These are phyloP conservation scores for Malassezia arunalokei DNA, from an alignment of 1,284 basidiomycete genomes.

Conservation along the genomic window DNA sequence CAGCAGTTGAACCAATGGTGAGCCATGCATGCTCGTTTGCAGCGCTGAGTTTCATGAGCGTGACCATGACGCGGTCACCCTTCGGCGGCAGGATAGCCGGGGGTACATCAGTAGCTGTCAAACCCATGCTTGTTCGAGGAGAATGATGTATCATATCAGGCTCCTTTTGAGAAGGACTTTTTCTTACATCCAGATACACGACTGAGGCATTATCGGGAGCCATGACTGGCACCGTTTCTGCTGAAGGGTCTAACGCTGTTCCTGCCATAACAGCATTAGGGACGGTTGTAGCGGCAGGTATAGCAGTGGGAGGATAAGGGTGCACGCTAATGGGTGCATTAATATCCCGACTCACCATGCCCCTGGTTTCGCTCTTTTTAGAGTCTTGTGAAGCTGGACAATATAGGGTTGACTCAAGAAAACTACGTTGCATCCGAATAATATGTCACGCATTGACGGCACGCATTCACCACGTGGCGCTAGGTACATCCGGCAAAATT, in stretches of 20 bases:
- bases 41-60: conserved; percentile 30
- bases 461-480: background rate
- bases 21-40: conserved; percentile 42
- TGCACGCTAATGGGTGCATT: too few species aligned
- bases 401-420: too few species aligned
- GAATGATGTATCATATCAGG: background rate
- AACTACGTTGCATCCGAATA: too few species aligned
- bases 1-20: conserved; percentile 35
- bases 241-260: background rate
- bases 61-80: background rate
- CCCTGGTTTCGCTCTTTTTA: too few species aligned
- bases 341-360: too few species aligned
- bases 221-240: background rate
- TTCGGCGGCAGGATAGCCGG: background rate
- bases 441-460: background rate
- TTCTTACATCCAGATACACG: conserved; percentile 3
- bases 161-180: background rate
- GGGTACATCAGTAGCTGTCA: background rate
- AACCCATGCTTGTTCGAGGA: background rate
- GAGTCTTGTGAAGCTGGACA: too few species aligned
- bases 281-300: too few species aligned
- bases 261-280: too few species aligned
- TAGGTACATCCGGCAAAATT: background rate
- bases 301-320: too few species aligned
- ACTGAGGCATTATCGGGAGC: background rate